A percentile compares a stretch with the other conserved stretches of the same genome.
These are phyloP conservation scores for Saccharum spontaneum DNA, from an alignment of 176 grass and related monocot genomes.

Conservation along the genomic window DNA sequence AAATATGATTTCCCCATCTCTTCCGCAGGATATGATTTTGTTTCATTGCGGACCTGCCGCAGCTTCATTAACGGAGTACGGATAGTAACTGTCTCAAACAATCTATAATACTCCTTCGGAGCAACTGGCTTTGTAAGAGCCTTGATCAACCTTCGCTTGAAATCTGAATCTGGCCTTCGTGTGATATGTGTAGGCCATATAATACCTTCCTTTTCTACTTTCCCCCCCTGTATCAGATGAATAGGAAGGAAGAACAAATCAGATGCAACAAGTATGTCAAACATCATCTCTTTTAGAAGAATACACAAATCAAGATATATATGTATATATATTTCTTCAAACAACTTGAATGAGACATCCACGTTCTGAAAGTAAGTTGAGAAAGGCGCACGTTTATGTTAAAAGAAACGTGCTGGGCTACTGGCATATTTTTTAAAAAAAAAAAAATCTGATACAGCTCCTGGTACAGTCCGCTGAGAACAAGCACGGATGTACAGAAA, in stretches of 20 bases:
- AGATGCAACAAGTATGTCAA: background rate
- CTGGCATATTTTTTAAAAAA: background rate
- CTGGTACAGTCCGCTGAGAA: background rate
- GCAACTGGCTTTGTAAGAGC: slow-evolving; percentile 47
- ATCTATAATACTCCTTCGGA: slow-evolving; percentile 46
- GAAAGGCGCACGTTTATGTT: background rate
- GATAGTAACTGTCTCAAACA: slow-evolving; percentile 29
- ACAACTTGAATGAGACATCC: background rate
- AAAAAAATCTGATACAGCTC: background rate
- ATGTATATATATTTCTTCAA: background rate
- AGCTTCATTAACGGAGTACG: slow-evolving; percentile 35
- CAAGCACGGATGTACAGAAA: background rate
- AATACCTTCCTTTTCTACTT: slow-evolving; percentile 18
- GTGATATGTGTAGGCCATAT: slow-evolving; percentile 56
- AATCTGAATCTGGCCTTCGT: slow-evolving; percentile 55
- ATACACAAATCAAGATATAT: background rate
- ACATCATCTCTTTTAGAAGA: background rate
- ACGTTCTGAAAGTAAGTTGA: background rate
- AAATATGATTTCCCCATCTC: slow-evolving; percentile 59
- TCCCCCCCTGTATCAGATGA: background rate
- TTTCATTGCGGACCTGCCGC: slow-evolving; percentile 47
- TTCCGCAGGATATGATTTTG: slow-evolving; percentile 39
- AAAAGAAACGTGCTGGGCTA: background rate
- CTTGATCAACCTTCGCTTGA: slow-evolving; percentile 55
- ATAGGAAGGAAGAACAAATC: background rate